phyloP scores from a whole-genome alignment of 371 early-diverging fungal species.

The Choanephora cucurbitarum region DNA sequence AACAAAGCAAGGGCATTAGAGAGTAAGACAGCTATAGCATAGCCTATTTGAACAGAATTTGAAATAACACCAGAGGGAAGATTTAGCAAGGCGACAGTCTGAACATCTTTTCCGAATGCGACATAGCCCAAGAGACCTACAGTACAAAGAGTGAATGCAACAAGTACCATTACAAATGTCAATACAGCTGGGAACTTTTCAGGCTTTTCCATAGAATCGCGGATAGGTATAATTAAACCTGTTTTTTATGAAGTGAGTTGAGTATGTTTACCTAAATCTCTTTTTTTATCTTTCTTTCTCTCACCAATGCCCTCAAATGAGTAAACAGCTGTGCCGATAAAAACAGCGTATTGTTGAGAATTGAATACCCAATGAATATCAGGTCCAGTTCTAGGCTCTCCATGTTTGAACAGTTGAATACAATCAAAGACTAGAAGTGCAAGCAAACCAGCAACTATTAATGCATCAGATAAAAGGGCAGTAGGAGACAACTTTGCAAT shows the following conservation, averaged over 20 bases:
- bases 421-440: constrained; percentile 35
- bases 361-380: constrained; percentile 46
- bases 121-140: constrained; percentile 84
- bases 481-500: constrained; percentile 84
- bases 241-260: constrained; percentile 5
- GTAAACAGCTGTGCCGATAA: constrained; percentile 93
- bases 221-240: constrained; percentile 90
- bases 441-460: constrained; percentile 81
- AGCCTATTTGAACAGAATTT: constrained; percentile 75
- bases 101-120: constrained; percentile 81
- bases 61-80: constrained; percentile 64
- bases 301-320: constrained; percentile 85
- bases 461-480: constrained; percentile 84
- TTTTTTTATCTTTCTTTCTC: neutral
- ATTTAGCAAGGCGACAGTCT: constrained; percentile 84
- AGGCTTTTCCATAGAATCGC: constrained; percentile 83
- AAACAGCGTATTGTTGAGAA: constrained; percentile 68
- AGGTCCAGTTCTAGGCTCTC: constrained; percentile 33
- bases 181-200: constrained; percentile 77
- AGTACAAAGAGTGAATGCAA: constrained; percentile 69
- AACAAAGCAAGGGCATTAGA: constrained; percentile 86
- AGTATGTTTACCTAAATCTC: neutral
- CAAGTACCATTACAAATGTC: constrained; percentile 67
- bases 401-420: constrained; percentile 32
- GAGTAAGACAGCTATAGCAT: constrained; percentile 86